Conservation (phyloP, 306 rosid genomes). For the Trifolium pratense region DNA sequence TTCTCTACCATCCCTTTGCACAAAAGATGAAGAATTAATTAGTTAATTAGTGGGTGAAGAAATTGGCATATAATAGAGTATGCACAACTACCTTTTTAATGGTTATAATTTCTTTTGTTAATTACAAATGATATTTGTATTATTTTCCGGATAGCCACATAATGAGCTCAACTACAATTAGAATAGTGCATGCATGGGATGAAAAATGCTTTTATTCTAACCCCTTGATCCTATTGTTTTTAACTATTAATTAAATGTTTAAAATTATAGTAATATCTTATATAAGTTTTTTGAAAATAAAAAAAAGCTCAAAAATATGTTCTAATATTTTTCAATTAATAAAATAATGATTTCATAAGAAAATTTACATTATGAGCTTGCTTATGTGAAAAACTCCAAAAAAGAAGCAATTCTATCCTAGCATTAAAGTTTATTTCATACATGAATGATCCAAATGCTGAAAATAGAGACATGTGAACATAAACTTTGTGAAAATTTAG, state of each 20-base stretch:
- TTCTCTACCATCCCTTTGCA: conserved; percentile 42
- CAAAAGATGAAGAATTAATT: conserved; percentile 8
- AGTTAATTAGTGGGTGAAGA: neutral
- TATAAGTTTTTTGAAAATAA: too few species aligned
- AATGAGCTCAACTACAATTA: conserved; percentile 18
- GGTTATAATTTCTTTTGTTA: conserved; percentile 19
- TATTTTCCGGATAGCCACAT: conserved; percentile 39
- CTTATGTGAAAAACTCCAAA: too few species aligned
- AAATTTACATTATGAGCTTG: too few species aligned
- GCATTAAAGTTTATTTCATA: too few species aligned
- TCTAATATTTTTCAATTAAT: too few species aligned
- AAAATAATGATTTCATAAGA: too few species aligned
- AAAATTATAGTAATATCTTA: too few species aligned
- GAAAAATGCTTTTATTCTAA: neutral
- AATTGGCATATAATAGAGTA: conserved; percentile 17
- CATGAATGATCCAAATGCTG: neutral
- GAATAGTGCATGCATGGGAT: neutral
- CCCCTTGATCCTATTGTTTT: too few species aligned
- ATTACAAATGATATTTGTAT: conserved; percentile 31
- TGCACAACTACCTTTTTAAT: conserved; percentile 19
- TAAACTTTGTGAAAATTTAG: neutral
- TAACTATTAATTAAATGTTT: too few species aligned
- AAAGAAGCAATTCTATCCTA: too few species aligned
- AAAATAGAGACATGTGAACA: too few species aligned
- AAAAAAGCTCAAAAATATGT: too few species aligned